Conservation (phyloP, 2,329 filamentous ascomycete species). For the Camptophora hylomeconis region DNA sequence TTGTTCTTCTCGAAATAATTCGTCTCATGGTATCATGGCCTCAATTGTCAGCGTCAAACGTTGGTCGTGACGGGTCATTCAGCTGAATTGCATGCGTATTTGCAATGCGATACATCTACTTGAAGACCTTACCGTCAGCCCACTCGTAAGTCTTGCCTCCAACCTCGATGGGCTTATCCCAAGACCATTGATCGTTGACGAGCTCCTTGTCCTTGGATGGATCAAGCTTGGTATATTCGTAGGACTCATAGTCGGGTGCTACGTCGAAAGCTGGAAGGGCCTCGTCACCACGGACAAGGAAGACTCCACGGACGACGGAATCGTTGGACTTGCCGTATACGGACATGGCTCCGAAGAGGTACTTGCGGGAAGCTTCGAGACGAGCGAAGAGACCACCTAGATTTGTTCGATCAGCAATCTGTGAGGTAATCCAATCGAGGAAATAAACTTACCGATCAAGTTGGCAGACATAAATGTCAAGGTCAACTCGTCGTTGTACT, state of each 20-base stretch:
- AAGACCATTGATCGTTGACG: slow-evolving; percentile 77
- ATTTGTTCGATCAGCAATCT: slow-evolving; percentile 1
- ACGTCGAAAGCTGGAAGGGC: slow-evolving; percentile 81
- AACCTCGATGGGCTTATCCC: slow-evolving; percentile 72
- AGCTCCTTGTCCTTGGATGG: slow-evolving; percentile 74
- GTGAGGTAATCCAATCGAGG: slow-evolving; percentile 10
- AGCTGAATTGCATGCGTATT: not conserved
- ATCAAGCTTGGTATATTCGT: slow-evolving; percentile 94
- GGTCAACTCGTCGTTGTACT: slow-evolving; percentile 98
- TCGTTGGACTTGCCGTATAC: slow-evolving; percentile 84
- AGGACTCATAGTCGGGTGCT: slow-evolving; percentile 93
- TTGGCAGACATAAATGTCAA: slow-evolving; percentile 98
- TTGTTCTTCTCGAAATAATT: no score
- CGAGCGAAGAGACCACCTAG: slow-evolving; percentile 84
- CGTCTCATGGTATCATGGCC: no score
- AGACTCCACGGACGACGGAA: slow-evolving; percentile 84
- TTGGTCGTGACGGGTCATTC: no score
- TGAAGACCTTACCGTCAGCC: slow-evolving; percentile 96
- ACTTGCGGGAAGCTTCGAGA: slow-evolving; percentile 96
- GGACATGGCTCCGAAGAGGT: slow-evolving; percentile 79
- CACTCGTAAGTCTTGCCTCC: slow-evolving; percentile 80
- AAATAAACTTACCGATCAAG: slow-evolving; percentile 55
- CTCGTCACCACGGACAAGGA: slow-evolving; percentile 88
- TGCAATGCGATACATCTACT: slow-evolving; percentile 46
- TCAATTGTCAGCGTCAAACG: no score